Evolutionary conservation across 2,329 filamentous ascomycete genomes (phyloP).

Genomic region (Falciphora oryzae): DNA sequence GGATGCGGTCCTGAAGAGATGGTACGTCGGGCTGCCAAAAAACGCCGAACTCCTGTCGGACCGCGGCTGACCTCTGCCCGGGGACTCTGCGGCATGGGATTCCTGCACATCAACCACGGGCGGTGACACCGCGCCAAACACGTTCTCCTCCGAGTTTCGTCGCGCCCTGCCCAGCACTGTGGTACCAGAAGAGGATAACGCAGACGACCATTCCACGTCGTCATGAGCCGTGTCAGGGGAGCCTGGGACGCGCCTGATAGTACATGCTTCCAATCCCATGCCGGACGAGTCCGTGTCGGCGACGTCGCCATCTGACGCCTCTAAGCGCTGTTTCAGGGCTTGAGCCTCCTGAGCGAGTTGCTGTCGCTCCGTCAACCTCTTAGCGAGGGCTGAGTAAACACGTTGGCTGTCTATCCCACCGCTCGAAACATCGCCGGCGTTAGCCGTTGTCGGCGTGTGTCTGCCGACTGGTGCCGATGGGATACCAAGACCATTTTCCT

Average conservation of each 20-base stretch:
- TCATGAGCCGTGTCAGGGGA: neutral
- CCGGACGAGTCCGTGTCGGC: neutral
- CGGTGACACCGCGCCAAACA: neutral
- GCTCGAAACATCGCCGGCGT: constrained; percentile 13
- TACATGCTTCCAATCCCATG: neutral
- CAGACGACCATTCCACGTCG: neutral
- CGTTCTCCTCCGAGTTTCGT: neutral
- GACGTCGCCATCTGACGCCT: neutral
- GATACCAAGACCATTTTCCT: constrained; percentile 47
- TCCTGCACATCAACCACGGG: neutral
- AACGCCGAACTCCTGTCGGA: constrained; percentile 39
- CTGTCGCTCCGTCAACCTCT: constrained; percentile 39
- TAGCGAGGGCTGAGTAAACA: constrained; percentile 61
- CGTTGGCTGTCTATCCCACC: constrained; percentile 46
- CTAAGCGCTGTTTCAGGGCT: neutral
- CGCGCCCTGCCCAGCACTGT: neutral
- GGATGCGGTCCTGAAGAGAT: constrained; percentile 48
- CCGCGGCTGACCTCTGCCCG: constrained; percentile 1
- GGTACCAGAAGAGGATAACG: neutral
- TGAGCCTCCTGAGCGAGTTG: constrained; percentile 10
- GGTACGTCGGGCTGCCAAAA: constrained; percentile 44
- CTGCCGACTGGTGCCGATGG: constrained; percentile 20
- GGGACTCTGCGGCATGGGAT: neutral
- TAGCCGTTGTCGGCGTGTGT: constrained; percentile 18
- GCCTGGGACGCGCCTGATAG: constrained; percentile 1